Conservation (phyloP, 768 basidiomycete genomes). For the Tylopilus plumbeoviolaceoides region DNA sequence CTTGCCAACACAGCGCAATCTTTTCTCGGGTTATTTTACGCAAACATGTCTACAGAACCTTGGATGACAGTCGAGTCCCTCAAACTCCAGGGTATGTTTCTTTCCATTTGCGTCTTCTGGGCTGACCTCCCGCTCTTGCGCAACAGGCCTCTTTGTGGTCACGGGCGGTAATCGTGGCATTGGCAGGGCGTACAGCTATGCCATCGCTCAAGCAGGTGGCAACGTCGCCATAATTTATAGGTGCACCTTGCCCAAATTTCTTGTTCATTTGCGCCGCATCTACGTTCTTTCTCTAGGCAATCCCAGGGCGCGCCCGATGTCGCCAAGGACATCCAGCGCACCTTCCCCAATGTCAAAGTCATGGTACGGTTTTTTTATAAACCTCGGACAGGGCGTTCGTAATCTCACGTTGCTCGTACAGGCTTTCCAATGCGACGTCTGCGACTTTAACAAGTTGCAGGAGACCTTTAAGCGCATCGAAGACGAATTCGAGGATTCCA, state of each 20-base stretch:
- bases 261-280: not conserved
- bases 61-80: conserved; percentile 15
- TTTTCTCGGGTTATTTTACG: not conserved
- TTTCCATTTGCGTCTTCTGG: not conserved
- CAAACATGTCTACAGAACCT: conserved; percentile 3
- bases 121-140: not conserved
- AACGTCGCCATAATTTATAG: conserved; percentile 62
- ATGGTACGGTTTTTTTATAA: conserved; percentile 10
- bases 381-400: no score
- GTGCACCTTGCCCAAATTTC: conserved; percentile 20
- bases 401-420: conserved; percentile 9
- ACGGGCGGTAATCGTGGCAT: conserved; percentile 65
- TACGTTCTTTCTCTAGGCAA: conserved; percentile 28
- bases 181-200: conserved; percentile 50
- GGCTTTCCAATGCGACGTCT: conserved; percentile 64
- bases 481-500: conserved; percentile 43
- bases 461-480: conserved; percentile 47
- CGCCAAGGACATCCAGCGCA: conserved; percentile 41
- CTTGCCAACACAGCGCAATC: no score
- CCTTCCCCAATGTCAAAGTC: conserved; percentile 44
- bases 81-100: conserved; percentile 13
- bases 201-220: conserved; percentile 51
- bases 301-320: conserved; percentile 46
- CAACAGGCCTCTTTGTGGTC: conserved; percentile 45
- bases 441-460: conserved; percentile 40